Evolutionary conservation across 2,329 filamentous ascomycete genomes (phyloP), one percentile per base, ranked within the genome.

Genomic region (Tolypocladium tropicale): DNA sequence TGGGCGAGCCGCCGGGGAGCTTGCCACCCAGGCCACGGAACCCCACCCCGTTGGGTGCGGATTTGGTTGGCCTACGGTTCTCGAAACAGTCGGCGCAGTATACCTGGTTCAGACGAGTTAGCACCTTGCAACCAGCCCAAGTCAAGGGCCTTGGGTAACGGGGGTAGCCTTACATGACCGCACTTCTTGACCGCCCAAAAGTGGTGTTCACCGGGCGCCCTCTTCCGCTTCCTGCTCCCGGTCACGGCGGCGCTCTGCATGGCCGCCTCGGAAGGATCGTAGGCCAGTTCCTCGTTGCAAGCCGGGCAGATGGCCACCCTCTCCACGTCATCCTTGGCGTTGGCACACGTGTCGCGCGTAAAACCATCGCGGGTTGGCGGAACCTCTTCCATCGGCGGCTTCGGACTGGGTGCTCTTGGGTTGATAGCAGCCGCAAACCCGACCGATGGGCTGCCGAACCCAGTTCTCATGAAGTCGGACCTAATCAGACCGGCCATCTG

Each of bases 171-270:
- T 80, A 97, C 94, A 74, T 99, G 94, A 61, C 94, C 94, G 69
- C 94, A 99, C 53, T 80, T 80, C 71, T 92, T 96, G 37, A 94
- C 79, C 1, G 94, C 87, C 91, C 92, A 97, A 59, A 97, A 93
- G 64, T 96, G 88, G 66, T 89, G 85, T 71, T 95, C 91, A 25
- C 78, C 79, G 7, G 75, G 71, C 23, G 78, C 74, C 36, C 68
- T 63, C 64, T 79, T 84, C 52, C 74, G 73, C 41, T 73, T 78
- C 60, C 64, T 72, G 18, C 37, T 25, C 0, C 61, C 56, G 12
- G 52, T 30, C 3, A 58, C 57, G 16, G 61, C 58, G n/a, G 61
- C 53, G 36, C 59, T 62, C 46, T 55, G 57, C 4, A 56, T 43
- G 6, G 60, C 63, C 23, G 63, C 62, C 41, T 74, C 72, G 1